Conservation (phyloP, 768 basidiomycete genomes). For the Agrocybe chaxingu region DNA sequence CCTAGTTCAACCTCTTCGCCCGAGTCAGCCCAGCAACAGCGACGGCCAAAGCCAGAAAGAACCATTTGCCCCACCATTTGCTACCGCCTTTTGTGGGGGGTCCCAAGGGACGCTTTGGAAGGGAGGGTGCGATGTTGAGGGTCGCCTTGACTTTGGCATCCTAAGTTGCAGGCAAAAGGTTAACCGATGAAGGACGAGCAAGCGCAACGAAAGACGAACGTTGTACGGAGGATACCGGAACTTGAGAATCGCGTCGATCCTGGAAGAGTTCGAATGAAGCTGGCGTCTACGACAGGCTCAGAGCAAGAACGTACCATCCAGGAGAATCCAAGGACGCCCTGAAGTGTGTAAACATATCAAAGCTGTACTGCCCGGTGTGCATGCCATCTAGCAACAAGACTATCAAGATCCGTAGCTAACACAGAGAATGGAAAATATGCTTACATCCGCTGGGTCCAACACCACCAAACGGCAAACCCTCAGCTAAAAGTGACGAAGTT, state of each 20-base stretch:
- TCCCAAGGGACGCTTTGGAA: constrained; percentile 44
- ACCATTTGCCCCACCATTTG: constrained; percentile 44
- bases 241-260: constrained; percentile 46
- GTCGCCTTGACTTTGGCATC: constrained; percentile 27
- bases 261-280: constrained; percentile 15
- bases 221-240: constrained; percentile 65
- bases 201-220: constrained; percentile 20
- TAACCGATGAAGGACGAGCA: neutral
- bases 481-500: constrained; percentile 27
- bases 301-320: constrained; percentile 38
- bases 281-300: neutral
- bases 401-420: neutral
- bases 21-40: constrained; percentile 40
- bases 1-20: constrained; percentile 22
- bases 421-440: constrained; percentile 18
- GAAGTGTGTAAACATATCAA: constrained; percentile 77
- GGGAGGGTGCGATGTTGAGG: constrained; percentile 21
- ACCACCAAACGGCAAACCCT: constrained; percentile 74
- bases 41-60: constrained; percentile 42
- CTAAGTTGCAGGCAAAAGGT: neutral
- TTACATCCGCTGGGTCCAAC: constrained; percentile 70
- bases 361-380: constrained; percentile 70
- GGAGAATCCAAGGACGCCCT: constrained; percentile 62
- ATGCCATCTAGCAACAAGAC: constrained; percentile 41
- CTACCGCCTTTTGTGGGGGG: constrained; percentile 28